Percentiles rank a stretch among this genome's conserved stretches.
Conservation (phyloP, 768 basidiomycete genomes). For the Cyclocybe aegerita region DNA sequence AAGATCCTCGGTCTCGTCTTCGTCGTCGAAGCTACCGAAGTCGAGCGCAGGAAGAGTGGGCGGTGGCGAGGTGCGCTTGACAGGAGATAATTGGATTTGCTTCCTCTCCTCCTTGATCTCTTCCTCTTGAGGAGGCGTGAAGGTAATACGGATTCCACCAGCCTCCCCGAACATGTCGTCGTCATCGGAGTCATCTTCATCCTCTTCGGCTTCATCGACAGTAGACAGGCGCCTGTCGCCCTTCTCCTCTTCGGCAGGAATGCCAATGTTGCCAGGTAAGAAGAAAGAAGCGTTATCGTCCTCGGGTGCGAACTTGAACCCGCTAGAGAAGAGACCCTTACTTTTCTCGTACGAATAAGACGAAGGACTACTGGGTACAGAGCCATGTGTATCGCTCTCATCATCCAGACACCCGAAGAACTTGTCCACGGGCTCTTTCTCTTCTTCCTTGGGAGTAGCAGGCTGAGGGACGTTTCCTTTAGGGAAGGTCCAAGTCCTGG, state of each 20-base stretch:
- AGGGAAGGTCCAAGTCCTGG: slow-evolving; percentile 74
- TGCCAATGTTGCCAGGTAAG: slow-evolving; percentile 40
- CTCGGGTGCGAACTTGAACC: slow-evolving; percentile 44
- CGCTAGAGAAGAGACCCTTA: slow-evolving; percentile 59
- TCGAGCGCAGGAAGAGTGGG: slow-evolving; percentile 33
- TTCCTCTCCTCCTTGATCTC: slow-evolving; percentile 23
- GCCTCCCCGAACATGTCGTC: slow-evolving; percentile 60
- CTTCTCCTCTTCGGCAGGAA: slow-evolving; percentile 41
- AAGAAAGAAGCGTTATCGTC: slow-evolving; percentile 53
- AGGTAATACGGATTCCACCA: slow-evolving; percentile 74
- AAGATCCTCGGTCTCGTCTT: slow-evolving; percentile 21
- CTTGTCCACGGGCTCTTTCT: slow-evolving; percentile 57
- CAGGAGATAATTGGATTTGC: slow-evolving; percentile 28
- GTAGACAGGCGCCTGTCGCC: slow-evolving; percentile 25
- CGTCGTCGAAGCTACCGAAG: slow-evolving; percentile 31
- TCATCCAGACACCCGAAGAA: slow-evolving; percentile 77
- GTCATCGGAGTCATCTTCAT: slow-evolving; percentile 37
- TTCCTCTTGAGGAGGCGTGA: slow-evolving; percentile 58
- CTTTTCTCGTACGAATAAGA: slow-evolving; percentile 52
- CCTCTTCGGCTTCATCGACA: slow-evolving; percentile 29
- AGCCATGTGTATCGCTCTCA: slow-evolving; percentile 30
- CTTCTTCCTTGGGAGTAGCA: slow-evolving; percentile 20
- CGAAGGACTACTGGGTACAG: slow-evolving; percentile 43
- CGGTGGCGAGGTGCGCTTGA: slow-evolving; percentile 26
- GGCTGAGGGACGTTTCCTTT: slow-evolving; percentile 49